Evolutionary conservation across 1,139 yeast species (phyloP).

Genomic region (Lodderomyces margitis): DNA sequence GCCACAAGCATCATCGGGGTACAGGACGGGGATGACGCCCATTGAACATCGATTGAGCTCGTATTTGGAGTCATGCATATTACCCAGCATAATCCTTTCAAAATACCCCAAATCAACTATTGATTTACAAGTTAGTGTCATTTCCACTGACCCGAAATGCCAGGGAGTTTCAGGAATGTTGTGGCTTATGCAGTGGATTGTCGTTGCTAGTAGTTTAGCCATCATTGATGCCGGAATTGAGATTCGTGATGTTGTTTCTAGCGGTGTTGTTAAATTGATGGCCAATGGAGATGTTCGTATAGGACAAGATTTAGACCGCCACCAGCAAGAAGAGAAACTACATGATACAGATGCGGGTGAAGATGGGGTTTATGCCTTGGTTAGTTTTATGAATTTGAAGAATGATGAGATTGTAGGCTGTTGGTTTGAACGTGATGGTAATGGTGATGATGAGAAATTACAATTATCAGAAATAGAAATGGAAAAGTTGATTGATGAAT

Average conservation of each 20-base stretch:
- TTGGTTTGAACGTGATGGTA: constrained; percentile 47
- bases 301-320: background rate
- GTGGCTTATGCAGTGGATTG: constrained; percentile 42
- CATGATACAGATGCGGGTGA: constrained; percentile 19
- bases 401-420: constrained; percentile 55
- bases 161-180: constrained; percentile 32
- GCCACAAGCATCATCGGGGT: constrained; percentile 24
- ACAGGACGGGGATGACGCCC: constrained; percentile 33
- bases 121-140: constrained; percentile 70
- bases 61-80: constrained; percentile 56
- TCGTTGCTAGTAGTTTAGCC: constrained; percentile 69
- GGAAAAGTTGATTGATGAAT: constrained; percentile 34
- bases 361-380: constrained; percentile 37
- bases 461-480: constrained; percentile 27
- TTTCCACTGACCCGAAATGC: constrained; percentile 30
- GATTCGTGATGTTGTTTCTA: constrained; percentile 70
- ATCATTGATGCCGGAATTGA: constrained; percentile 83
- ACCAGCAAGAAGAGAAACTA: constrained; percentile 13
- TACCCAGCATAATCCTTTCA: constrained; percentile 61
- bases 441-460: constrained; percentile 14
- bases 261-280: constrained; percentile 50
- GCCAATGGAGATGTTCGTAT: background rate
- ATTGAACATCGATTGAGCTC: constrained; percentile 53
- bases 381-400: constrained; percentile 53
- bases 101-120: constrained; percentile 89